These are phyloP conservation scores for Clavispora santaluciae DNA, from an alignment of 805 yeast genomes.

Conservation along the genomic window DNA sequence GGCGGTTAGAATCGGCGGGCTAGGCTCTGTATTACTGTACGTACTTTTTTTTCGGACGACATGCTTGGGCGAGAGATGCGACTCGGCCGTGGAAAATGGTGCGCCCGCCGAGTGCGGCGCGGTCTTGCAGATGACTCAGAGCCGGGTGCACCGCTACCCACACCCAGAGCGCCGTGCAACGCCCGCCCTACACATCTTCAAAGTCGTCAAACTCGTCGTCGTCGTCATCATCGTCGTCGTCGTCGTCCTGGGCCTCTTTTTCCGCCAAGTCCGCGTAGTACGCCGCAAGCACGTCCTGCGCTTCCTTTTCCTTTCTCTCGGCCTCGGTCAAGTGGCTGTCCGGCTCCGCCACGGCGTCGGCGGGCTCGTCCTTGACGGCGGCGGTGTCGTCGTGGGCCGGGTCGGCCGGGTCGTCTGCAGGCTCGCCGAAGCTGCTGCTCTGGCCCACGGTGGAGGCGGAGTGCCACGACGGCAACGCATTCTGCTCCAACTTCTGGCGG, in stretches of 20 bases:
- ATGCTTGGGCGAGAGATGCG: constrained; percentile 2
- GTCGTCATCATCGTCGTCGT: constrained; percentile 51
- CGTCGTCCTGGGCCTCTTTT: constrained; percentile 58
- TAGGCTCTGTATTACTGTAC: neutral
- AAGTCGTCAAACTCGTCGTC: constrained; percentile 35
- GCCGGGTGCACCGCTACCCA: too few relatives aligned
- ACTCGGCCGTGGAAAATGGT: neutral
- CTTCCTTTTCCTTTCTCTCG: constrained; percentile 39
- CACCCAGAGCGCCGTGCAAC: too few relatives aligned
- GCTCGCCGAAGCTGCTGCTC: constrained; percentile 41
- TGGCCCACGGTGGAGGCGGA: constrained; percentile 84
- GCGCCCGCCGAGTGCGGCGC: neutral
- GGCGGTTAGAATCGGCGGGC: constrained; percentile 7
- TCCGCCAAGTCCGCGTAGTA: constrained; percentile 75
- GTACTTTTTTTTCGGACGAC: constrained; percentile 11
- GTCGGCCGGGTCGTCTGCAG: constrained; percentile 38
- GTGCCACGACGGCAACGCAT: constrained; percentile 97
- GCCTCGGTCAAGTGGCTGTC: constrained; percentile 9
- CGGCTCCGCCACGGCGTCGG: constrained; percentile 3
- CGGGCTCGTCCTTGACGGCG: constrained; percentile 9
- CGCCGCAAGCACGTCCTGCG: constrained; percentile 60
- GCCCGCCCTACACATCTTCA: constrained; percentile 21
- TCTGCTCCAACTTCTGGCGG: constrained; percentile 74
- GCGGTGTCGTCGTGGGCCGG: constrained; percentile 19
- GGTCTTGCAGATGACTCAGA: neutral